Conservation (phyloP, 108 stramenopile genomes). For the Schizochytrium sp. region DNA sequence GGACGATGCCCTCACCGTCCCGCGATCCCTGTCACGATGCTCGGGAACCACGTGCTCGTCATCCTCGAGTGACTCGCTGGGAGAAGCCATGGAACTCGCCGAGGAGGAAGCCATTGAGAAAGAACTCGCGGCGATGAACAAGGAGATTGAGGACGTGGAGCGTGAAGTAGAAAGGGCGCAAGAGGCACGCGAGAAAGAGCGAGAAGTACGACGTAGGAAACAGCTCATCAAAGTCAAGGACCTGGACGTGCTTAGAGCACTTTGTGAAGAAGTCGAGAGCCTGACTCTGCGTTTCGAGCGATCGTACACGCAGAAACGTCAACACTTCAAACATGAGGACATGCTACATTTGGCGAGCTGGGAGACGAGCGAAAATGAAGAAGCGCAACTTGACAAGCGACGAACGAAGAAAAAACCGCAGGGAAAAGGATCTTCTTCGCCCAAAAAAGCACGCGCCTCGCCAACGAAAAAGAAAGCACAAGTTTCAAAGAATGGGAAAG, state of each 20-base stretch:
- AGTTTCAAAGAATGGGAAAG: too few species aligned
- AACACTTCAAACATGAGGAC: not conserved
- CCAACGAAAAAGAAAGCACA: too few species aligned
- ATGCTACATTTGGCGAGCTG: not conserved
- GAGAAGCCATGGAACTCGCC: not conserved
- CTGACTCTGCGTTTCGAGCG: not conserved
- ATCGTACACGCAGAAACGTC: not conserved
- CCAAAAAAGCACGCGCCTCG: too few species aligned
- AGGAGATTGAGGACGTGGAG: not conserved
- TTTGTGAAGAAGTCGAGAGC: constrained; percentile 23
- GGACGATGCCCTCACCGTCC: too few species aligned
- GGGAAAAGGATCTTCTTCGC: too few species aligned
- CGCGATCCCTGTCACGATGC: too few species aligned
- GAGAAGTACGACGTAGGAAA: not conserved
- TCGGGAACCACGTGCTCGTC: too few species aligned
- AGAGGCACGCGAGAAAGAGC: not conserved
- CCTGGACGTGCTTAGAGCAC: constrained; percentile 37
- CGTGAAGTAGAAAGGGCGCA: not conserved
- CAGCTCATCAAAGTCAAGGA: constrained; percentile 23
- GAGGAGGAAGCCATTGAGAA: not conserved
- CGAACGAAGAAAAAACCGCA: too few species aligned
- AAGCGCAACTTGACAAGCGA: too few species aligned
- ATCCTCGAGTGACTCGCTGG: not conserved
- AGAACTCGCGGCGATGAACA: not conserved
- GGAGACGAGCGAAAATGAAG: not conserved